Evolutionary conservation across 768 basidiomycete genomes (phyloP).

Genomic region (Paxillus ammoniavirescens): DNA sequence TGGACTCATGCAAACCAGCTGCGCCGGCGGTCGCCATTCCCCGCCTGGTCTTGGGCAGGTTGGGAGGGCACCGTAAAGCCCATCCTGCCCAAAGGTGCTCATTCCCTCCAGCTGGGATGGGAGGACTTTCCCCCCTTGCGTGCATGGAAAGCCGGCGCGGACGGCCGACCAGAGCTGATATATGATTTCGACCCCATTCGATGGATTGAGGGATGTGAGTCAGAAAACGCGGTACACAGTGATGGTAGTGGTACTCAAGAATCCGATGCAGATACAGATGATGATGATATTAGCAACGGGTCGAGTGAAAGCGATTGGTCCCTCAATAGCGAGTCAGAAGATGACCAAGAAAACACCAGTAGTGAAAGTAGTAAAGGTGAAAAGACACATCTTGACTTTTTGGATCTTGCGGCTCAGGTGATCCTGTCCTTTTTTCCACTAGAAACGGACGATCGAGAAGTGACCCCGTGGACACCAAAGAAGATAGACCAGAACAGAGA

Average conservation of each 20-base stretch:
- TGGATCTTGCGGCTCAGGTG: neutral
- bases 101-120: neutral
- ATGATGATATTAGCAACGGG: neutral
- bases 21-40: slow-evolving; percentile 3
- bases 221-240: too few relatives aligned
- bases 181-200: slow-evolving; percentile 7
- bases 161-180: neutral
- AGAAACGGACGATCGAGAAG: neutral
- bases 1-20: slow-evolving; percentile 7
- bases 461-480: neutral
- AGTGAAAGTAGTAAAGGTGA: neutral
- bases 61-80: slow-evolving; percentile 4
- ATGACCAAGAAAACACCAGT: neutral
- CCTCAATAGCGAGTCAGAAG: too few relatives aligned
- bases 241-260: too few relatives aligned
- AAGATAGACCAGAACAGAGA: neutral
- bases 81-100: neutral
- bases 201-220: too few relatives aligned
- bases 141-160: slow-evolving; percentile 7
- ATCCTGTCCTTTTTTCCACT: neutral
- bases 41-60: slow-evolving; percentile 12
- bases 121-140: slow-evolving; percentile 6
- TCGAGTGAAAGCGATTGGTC: neutral
- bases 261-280: too few relatives aligned
- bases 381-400: neutral